Evolutionary conservation across 169 alveolate species (phyloP), one percentile per base, ranked within the genome.

Genomic region (Cryptosporidium ryanae): DNA sequence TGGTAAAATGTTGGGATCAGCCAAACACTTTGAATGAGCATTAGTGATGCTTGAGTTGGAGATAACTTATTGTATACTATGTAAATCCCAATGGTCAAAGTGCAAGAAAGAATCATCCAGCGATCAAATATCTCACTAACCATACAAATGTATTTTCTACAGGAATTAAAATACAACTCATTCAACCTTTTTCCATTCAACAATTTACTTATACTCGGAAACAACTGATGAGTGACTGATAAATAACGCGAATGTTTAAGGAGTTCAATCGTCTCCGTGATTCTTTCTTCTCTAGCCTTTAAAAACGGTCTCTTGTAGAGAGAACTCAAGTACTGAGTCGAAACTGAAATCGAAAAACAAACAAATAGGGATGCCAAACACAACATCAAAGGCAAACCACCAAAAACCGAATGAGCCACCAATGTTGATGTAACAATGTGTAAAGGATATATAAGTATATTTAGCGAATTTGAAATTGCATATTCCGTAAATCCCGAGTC

Each of bases 251-350:
- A 76, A 10, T 76, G 87, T 6, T 76, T 70, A n/a, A 76, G 87
- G 25, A 76, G 27, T 43, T 70, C 21, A 29, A 48, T 61, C 15
- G 71, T 61, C 21, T 76, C 87, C 3, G 57, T 61, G 0, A 76
- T 43, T 76, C 87, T 76, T 46, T 76, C 87, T 25, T 76, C 87
- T 59, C 87, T 55, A 4, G 87, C 87, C 48, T 59, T 46, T n/a
- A 76, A 52, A 48, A 76, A 76, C 21, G 87, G 87, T 59, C 46
- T 76, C 49, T 76, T 76, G 32, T 43, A 76, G n/a, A 59, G 17
- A 32, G 76, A 57, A 50, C 87, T 76, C 6, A 76, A 25, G 46
- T 23, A 57, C 38, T 76, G 87, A 8, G 87, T 43, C 12, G 25
- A 15, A 27, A 55, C 71, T 31, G 76, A 18, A n/a, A 76, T 12